These are phyloP conservation scores for Ascochyta koolunga DNA, from an alignment of 2,329 filamentous ascomycete species.

Conservation along the genomic window DNA sequence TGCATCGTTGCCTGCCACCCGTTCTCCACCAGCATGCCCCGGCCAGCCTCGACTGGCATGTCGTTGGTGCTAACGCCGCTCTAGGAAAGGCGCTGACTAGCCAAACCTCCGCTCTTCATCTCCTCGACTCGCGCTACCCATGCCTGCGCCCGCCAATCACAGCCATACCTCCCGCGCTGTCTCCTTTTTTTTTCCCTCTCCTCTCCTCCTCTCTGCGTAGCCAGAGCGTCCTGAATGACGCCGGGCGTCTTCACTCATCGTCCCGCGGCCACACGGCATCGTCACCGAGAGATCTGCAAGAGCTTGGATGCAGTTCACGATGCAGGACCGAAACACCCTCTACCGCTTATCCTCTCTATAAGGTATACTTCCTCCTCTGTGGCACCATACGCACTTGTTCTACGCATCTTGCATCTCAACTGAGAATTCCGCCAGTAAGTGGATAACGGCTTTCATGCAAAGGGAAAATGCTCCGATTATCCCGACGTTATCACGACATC, in stretches of 20 bases:
- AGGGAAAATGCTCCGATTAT: constrained; percentile 11
- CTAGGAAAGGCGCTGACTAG: constrained; percentile 27
- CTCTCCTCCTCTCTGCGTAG: constrained; percentile 6
- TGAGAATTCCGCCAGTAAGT: constrained; percentile 5
- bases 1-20: constrained; percentile 2
- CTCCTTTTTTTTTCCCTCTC: constrained; percentile 20
- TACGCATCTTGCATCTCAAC: constrained; percentile 1
- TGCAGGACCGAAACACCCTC: neutral
- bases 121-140: constrained; percentile 39
- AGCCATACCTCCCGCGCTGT: constrained; percentile 3
- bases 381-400: neutral
- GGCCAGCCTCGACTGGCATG: constrained; percentile 20
- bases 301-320: constrained; percentile 16
- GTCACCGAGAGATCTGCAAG: constrained; percentile 12
- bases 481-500: constrained; percentile 15
- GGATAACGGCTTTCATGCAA: constrained; percentile 4
- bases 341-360: neutral
- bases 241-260: neutral
- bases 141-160: constrained; percentile 29
- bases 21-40: constrained; percentile 15
- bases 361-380: neutral
- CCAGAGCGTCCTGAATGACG: neutral
- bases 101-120: constrained; percentile 45
- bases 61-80: constrained; percentile 16
- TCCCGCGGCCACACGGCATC: constrained; percentile 3